Percentiles rank a stretch among this genome's conserved stretches.
phyloP scores from a whole-genome alignment of 176 grass and related monocot genomes.

The Avena atlantica region DNA sequence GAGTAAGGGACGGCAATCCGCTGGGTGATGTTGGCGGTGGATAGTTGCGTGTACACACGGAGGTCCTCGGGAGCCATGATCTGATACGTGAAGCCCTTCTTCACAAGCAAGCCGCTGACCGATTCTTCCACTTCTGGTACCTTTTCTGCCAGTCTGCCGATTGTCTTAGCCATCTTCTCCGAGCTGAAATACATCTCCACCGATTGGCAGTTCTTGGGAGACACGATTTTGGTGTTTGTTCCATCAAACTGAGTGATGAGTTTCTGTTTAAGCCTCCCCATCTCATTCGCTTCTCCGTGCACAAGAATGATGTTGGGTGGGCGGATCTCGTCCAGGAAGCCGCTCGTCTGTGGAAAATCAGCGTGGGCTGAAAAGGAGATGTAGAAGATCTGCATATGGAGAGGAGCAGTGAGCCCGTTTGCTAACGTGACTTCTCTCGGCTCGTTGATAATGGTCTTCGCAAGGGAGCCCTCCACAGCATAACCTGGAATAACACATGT shows the following conservation, averaged over 20 bases:
- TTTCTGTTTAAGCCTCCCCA: constrained; percentile 92
- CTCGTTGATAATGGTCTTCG: constrained; percentile 92
- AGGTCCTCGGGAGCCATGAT: constrained; percentile 96
- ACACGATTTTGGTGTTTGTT: constrained; percentile 74
- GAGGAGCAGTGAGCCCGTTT: constrained; percentile 86
- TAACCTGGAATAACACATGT: constrained; percentile 92
- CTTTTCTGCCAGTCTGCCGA: constrained; percentile 83
- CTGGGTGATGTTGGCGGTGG: constrained; percentile 84
- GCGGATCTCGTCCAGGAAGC: constrained; percentile 79
- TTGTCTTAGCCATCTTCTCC: constrained; percentile 94
- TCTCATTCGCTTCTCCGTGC: constrained; percentile 94
- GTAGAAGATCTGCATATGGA: constrained; percentile 93
- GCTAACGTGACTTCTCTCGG: constrained; percentile 94
- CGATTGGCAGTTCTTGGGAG: constrained; percentile 92
- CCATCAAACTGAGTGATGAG: constrained; percentile 80
- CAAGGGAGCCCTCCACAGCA: constrained; percentile 87
- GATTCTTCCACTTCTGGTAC: constrained; percentile 66
- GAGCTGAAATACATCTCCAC: constrained; percentile 90
- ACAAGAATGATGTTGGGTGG: constrained; percentile 96
- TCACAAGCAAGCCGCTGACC: constrained; percentile 79
- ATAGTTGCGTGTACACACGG: constrained; percentile 85
- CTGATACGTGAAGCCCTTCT: constrained; percentile 96
- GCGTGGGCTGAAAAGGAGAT: constrained; percentile 97
- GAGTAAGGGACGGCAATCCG: constrained; percentile 76
- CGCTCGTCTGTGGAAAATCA: constrained; percentile 88